Evolutionary conservation across 106 monocot species (phyloP).

Genomic region (Apostasia shenzhenica): DNA sequence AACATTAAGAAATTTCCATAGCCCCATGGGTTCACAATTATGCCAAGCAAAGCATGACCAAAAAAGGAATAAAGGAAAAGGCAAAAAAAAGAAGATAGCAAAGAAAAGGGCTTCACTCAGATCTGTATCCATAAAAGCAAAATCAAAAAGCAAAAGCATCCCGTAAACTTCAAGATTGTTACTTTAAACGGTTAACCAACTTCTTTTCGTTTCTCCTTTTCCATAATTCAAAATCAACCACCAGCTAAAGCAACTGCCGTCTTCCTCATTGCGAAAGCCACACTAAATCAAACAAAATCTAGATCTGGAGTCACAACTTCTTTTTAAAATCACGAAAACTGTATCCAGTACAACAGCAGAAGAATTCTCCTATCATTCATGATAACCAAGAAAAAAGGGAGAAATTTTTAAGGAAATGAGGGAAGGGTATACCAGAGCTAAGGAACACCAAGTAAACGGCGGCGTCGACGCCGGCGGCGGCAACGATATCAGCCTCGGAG

Average conservation of each 20-base stretch:
- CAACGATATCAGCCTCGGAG: conserved; percentile 62
- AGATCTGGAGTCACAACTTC: too few species aligned
- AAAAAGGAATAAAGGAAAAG: too few species aligned
- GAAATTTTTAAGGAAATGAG: neutral
- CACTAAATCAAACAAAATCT: too few species aligned
- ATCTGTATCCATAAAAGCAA: neutral
- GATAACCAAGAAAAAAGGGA: neutral
- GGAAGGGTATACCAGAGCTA: conserved; percentile 32
- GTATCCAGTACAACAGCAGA: too few species aligned
- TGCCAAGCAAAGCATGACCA: too few species aligned
- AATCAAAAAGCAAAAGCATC: neutral
- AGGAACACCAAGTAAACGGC: conserved; percentile 88
- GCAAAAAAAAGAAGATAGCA: neutral
- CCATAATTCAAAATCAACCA: neutral
- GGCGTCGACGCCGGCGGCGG: conserved; percentile 64
- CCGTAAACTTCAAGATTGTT: neutral
- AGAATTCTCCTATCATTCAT: too few species aligned
- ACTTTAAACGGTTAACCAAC: neutral
- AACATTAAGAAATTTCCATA: neutral
- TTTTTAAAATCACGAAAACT: too few species aligned
- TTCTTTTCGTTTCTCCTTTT: neutral
- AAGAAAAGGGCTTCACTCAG: neutral
- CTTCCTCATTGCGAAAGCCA: too few species aligned
- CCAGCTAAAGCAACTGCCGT: neutral
- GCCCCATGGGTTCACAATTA: too few species aligned